Conservation (phyloP, 2,329 filamentous ascomycete genomes). For the Fusarium caatingaense region DNA sequence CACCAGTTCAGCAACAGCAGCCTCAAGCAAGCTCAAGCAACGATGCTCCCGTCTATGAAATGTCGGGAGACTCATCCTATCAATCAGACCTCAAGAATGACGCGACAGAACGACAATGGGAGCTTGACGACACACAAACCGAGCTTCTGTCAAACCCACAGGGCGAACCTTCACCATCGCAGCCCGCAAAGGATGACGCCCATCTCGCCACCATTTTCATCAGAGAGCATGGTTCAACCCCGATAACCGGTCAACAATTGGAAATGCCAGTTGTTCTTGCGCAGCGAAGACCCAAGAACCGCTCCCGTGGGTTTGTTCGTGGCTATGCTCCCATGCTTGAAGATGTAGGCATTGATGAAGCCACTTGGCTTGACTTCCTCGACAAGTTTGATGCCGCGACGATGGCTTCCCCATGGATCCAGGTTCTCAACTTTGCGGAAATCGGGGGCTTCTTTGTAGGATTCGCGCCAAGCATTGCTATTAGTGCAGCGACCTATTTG, state of each 20-base stretch:
- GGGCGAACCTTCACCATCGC: background rate
- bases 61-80: background rate
- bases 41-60: background rate
- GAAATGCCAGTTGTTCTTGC: slow-evolving; percentile 14
- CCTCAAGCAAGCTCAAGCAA: background rate
- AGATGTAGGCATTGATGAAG: slow-evolving; percentile 1
- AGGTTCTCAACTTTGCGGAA: slow-evolving; percentile 19
- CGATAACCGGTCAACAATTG: background rate
- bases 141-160: slow-evolving; percentile 10
- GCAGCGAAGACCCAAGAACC: slow-evolving; percentile 17
- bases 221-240: background rate
- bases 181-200: background rate
- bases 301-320: slow-evolving; percentile 20
- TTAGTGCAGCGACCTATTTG: slow-evolving; percentile 7
- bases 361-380: slow-evolving; percentile 16
- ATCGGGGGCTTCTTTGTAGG: slow-evolving; percentile 15
- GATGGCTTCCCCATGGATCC: slow-evolving; percentile 6
- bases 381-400: slow-evolving; percentile 22
- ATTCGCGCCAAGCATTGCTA: slow-evolving; percentile 16
- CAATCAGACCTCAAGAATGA: background rate
- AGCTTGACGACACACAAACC: slow-evolving; percentile 13
- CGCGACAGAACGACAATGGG: slow-evolving; percentile 11
- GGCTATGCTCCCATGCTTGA: slow-evolving; percentile 16
- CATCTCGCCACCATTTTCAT: slow-evolving; percentile 10
- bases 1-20: background rate